Percentiles rank a stretch among this genome's conserved stretches.
Conservation (phyloP, 1,284 basidiomycete species). For the Moesziomyces parantarcticus region DNA sequence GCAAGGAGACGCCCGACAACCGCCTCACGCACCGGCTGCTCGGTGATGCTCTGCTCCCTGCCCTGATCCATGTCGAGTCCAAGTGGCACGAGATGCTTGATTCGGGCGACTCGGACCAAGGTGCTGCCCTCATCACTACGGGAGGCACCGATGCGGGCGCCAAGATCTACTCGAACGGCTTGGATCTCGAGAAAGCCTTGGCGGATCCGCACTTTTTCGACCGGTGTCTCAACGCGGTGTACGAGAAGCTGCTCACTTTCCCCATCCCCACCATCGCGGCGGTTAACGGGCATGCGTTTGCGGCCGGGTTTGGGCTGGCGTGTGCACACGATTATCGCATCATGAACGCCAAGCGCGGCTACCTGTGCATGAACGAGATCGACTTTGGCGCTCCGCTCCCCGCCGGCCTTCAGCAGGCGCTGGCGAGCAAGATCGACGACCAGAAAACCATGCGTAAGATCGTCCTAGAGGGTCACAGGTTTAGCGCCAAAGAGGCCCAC, state of each 20-base stretch:
- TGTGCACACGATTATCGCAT: conserved; percentile 88
- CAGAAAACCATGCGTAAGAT: conserved; percentile 78
- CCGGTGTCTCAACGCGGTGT: conserved; percentile 70
- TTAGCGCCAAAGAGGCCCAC: conserved; percentile 79
- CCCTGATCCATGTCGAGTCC: conserved; percentile 80
- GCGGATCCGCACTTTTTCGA: conserved; percentile 77
- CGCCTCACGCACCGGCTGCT: conserved; percentile 75
- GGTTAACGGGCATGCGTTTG: conserved; percentile 91
- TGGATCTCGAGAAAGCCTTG: conserved; percentile 77
- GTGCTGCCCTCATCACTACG: conserved; percentile 62
- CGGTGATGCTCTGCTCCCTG: conserved; percentile 76
- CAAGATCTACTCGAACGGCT: conserved; percentile 71
- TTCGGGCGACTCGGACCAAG: conserved; percentile 34
- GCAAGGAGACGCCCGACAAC: conserved; percentile 72
- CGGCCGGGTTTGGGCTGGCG: conserved; percentile 83
- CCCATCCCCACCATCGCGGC: conserved; percentile 78
- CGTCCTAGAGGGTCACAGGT: conserved; percentile 83
- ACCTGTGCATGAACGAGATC: conserved; percentile 89
- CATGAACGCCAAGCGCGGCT: conserved; percentile 84
- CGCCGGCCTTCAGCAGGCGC: conserved; percentile 71
- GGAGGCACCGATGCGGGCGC: conserved; percentile 27
- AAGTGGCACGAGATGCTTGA: conserved; percentile 75
- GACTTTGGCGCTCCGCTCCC: conserved; percentile 60
- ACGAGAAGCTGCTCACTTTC: conserved; percentile 69
- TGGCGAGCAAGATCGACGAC: conserved; percentile 77